Base-by-base conservation (phyloP, 2,329 filamentous ascomycete genomes). In the Colletotrichum sp. region DNA sequence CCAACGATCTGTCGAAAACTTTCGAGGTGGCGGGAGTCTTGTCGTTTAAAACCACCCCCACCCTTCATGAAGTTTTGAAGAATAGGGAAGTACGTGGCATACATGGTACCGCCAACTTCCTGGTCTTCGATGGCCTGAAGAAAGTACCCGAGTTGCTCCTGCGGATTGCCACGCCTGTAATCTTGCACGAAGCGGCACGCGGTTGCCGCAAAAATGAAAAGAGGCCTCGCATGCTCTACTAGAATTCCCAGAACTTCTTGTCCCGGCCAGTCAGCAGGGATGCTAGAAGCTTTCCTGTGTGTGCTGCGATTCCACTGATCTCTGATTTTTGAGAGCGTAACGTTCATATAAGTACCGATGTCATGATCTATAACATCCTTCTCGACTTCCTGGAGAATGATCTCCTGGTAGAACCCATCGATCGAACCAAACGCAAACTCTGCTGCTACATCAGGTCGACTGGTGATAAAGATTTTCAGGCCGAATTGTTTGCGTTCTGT, bases 391-490 rank as follows among this genome's bases (percentile, higher is more conserved):
- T 74, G 59, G 6, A 74, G 30, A 16, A 12, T 12, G 21, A 43
- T 16, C 7, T 73, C 26, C 16, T 28, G 16, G 18, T 39, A 34
- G 1, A 16, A 7, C 7, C 48, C 30, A 1, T 57, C 60, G 3
- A 26, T 79, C 12, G 6, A 18, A 2, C 74, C 63, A 69, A 87
- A 86, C 1, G 81, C 82, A 21, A 82, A 75, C 5, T 80, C 79
- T 60, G 85, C 81, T 2, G 81, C 81, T 7, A 83, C 67, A 61
- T 86, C 82, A 1, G 83, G 83, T 21, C 85, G 80, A 68, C 85
- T 87, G 0, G 60, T 66, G 1, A 71, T 8, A 9, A 30, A 71
- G 2, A 39, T 18, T 2, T 60, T 59, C 3, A 36, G 6, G 7
- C 12, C 14, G 6, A 2, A 39, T 3, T 14, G 10, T 7, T 24